Evolutionary conservation across 257 asterid species (phyloP), one percentile per base, ranked within the genome.

Genomic region (Catharanthus roseus): DNA sequence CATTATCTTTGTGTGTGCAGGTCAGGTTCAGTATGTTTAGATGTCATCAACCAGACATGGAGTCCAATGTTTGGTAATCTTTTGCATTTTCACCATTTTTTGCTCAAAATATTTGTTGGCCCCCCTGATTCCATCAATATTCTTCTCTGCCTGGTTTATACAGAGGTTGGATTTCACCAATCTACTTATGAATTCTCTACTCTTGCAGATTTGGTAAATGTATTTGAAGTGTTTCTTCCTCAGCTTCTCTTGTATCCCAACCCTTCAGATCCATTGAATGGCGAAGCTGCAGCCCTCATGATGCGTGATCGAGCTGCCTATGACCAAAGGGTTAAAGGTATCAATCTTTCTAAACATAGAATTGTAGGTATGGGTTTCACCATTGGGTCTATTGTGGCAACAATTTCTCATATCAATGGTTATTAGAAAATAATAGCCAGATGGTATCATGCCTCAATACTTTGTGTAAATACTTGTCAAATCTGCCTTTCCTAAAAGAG

Each of bases 1-100:
- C 29, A 23, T 67, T 74, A 51, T 56, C 58, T 61, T 24, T 68
- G 51, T 53, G 63, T 70, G 60, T 79, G 24, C 85, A 92, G 98
- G 95, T 92, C 98, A 34, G 98, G 98, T 24, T 85, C 97, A 21
- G 98, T 92, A 71, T 92, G 97, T 70, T 85, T 92, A 73, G 97
- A 92, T 74, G 98, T 92, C 65, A 92, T 92, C 81, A 92, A 88
- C 78, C 98, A 92, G 85, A 83, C 92, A 15, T 92, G 97, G 98
- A 92, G 97, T 75, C 98, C 98, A 49, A 92, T 90, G 97, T 92
- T 92, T 68, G 98, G 98, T 92, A 80, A 49, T 58, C 68, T 26
- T 10, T 19, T 36, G 21, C 63, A 28, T 53, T 73, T 33, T 54
- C 13, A 53, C 10, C 13, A 13, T 38, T 13, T 47, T 71, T 34